Conservation (phyloP, 371 early-diverging fungal species). For the Circinella umbellata region DNA sequence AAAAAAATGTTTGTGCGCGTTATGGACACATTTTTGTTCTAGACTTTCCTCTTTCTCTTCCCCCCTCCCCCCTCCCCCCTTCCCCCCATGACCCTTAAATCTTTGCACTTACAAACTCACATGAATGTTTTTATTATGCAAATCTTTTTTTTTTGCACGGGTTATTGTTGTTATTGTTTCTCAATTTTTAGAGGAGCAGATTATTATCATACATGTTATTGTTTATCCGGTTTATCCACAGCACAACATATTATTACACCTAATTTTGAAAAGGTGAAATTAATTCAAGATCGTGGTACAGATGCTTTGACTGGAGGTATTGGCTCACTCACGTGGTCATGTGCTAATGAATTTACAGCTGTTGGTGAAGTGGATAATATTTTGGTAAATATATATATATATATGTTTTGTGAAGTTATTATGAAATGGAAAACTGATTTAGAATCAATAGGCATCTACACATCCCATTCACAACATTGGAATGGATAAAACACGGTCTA, state of each 20-base stretch:
- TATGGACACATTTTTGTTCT: neutral
- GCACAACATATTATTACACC: slow-evolving; percentile 56
- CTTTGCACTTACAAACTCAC: neutral
- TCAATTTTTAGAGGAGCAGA: slow-evolving; percentile 67
- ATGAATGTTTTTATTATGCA: neutral
- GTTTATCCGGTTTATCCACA: slow-evolving; percentile 84
- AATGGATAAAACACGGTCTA: slow-evolving; percentile 37
- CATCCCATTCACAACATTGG: slow-evolving; percentile 70
- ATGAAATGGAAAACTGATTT: too few species aligned
- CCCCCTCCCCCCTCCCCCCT: too few species aligned
- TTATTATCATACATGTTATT: slow-evolving; percentile 96
- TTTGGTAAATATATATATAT: slow-evolving; percentile 52
- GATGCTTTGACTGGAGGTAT: slow-evolving; percentile 34
- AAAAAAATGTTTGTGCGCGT: neutral
- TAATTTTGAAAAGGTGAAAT: slow-evolving; percentile 23
- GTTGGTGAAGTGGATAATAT: slow-evolving; percentile 61
- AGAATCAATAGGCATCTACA: slow-evolving; percentile 40
- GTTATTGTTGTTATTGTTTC: neutral
- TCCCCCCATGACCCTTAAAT: too few species aligned
- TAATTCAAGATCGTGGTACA: slow-evolving; percentile 33
- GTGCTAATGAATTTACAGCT: slow-evolving; percentile 43
- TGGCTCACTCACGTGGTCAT: slow-evolving; percentile 44
- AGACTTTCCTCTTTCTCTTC: too few species aligned
- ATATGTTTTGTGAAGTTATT: too few species aligned
- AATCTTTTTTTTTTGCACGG: neutral